phyloP scores from a whole-genome alignment of 2,329 filamentous ascomycete species.

The Fusarium dlaminii region DNA sequence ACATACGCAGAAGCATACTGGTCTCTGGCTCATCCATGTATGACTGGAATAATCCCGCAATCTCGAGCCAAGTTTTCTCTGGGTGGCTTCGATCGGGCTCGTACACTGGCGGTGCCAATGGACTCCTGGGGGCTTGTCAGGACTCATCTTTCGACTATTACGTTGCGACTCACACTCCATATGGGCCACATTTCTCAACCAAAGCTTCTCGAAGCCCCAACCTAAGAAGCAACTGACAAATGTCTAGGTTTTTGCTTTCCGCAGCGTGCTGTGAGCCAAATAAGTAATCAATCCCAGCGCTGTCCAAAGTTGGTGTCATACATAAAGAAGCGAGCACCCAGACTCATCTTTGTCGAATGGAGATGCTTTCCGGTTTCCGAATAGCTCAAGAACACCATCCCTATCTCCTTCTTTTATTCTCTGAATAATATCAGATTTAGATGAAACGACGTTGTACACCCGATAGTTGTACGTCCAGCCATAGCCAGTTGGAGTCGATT shows the following conservation, averaged over 20 bases:
- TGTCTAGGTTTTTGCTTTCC: background rate
- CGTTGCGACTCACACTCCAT: too few relatives aligned
- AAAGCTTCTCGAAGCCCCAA: constrained; percentile 26
- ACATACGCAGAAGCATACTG: constrained; percentile 9
- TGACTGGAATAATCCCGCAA: constrained; percentile 30
- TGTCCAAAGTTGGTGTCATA: background rate
- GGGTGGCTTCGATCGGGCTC: background rate
- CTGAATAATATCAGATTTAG: constrained; percentile 21
- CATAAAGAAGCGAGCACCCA: constrained; percentile 30
- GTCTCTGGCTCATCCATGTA: constrained; percentile 33
- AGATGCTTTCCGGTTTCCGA: constrained; percentile 30
- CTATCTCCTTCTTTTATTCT: constrained; percentile 22
- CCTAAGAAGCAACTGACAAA: constrained; percentile 21
- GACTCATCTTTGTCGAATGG: constrained; percentile 33
- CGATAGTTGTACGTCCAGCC: constrained; percentile 15
- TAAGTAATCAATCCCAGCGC: background rate
- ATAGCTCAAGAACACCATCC: constrained; percentile 33
- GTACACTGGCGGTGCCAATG: background rate
- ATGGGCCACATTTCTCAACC: background rate
- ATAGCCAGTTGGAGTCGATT: constrained; percentile 4
- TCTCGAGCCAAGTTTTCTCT: background rate
- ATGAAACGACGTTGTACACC: constrained; percentile 36
- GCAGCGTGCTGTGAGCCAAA: constrained; percentile 18
- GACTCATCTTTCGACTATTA: background rate
- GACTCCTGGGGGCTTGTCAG: constrained; percentile 5